Evolutionary conservation across 768 basidiomycete species (phyloP), one percentile per base, ranked within the genome.

Genomic region (Leucocoprinus sp.): DNA sequence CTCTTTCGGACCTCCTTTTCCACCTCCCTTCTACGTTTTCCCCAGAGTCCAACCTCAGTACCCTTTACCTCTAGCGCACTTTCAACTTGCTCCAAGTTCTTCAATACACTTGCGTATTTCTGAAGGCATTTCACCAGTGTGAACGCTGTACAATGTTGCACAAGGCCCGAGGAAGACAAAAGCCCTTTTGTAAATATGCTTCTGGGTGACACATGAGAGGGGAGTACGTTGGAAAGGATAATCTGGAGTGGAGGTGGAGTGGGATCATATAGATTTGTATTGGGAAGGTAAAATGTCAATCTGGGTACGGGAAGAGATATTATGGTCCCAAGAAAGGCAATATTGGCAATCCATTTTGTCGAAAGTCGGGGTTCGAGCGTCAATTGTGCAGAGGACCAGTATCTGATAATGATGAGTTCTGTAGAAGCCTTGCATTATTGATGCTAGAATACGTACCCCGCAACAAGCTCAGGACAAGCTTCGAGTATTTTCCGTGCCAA

Each of bases 301-400:
- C 66, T 53, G 0, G 93, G 90, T 1, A 92, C 64, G 0, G 87
- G 79, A 0, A 92, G 72, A 0, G 86, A 83, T 41, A 96, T 71
- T 43, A 97, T 74, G 6, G 72, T 71, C 2, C 84, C 88, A 31
- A 89, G 78, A 57, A 93, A 85, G 4, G 88, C 70, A 52, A 96
- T 81, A 48, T 92, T 95, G 0, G 84, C 78, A 24, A 97, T 81
- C 93, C 95, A 98, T 57, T 83, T 84, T 0, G 86, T 86, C 0
- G 88, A 87, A 4, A 93, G 73, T 2, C 91, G 80, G 0, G 92
- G 90, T 54, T 95, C 91, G 4, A 93, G 70, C 0, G 87, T 84
- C 26, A 90, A 63, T 2, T 73, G 72, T 3, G 75, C 78, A 1
- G 70, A 70, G 11, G 79, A 59, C 84, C 87, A 90, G 55, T 83